Conservation (phyloP, 2,329 filamentous ascomycete species). For the Exophiala xenobiotica region DNA sequence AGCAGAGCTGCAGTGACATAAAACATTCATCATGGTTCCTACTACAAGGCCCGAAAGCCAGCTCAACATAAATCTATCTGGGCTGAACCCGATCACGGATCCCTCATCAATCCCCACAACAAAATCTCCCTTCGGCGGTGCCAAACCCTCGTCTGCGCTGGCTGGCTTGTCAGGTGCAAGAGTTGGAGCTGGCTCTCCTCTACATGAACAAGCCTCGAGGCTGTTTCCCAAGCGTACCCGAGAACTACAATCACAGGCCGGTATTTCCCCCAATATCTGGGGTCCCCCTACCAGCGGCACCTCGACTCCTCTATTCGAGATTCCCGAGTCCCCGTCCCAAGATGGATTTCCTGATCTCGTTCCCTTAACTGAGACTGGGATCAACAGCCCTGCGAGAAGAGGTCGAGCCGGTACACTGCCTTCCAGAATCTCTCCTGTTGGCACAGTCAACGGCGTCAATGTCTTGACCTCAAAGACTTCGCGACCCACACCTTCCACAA, state of each 20-base stretch:
- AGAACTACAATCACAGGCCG: constrained; percentile 97
- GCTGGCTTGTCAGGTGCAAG: constrained; percentile 57
- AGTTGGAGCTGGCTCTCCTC: constrained; percentile 92
- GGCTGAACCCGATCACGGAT: constrained; percentile 24
- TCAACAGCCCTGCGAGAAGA: constrained; percentile 69
- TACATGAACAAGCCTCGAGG: constrained; percentile 79
- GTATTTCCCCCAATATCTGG: constrained; percentile 77
- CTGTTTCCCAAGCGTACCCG: constrained; percentile 94
- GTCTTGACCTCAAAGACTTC: constrained; percentile 72
- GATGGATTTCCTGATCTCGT: constrained; percentile 93
- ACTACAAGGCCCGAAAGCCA: constrained; percentile 25
- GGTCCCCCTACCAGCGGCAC: constrained; percentile 94
- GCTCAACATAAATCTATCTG: constrained; percentile 30
- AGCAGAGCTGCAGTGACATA: not conserved
- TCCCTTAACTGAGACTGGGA: constrained; percentile 63
- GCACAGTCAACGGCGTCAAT: constrained; percentile 57
- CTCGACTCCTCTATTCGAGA: constrained; percentile 93
- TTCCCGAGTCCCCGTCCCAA: constrained; percentile 87
- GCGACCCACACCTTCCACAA: constrained; percentile 80
- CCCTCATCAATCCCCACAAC: constrained; percentile 19
- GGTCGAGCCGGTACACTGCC: constrained; percentile 94
- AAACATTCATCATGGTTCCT: constrained; percentile 23
- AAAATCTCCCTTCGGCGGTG: constrained; percentile 29
- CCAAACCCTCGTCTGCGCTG: constrained; percentile 27
- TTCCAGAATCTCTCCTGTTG: constrained; percentile 82